Percentiles rank a stretch among this genome's conserved stretches.
Evolutionary conservation across 371 early-diverging fungal genomes (phyloP).

Genomic region (Apophysomyces ossiformis): DNA sequence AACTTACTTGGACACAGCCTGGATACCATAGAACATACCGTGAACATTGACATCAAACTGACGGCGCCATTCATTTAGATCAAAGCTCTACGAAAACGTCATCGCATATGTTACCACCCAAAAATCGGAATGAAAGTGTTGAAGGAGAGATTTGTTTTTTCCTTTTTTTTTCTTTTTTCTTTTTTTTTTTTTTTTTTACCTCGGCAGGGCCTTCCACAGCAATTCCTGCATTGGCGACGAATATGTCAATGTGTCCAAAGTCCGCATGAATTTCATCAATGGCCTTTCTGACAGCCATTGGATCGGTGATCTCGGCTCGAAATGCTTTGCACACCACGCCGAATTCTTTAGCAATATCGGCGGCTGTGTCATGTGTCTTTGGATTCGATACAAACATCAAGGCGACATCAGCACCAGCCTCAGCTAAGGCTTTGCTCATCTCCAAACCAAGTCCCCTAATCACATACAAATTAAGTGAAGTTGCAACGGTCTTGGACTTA

Average conservation of each 20-base stretch:
- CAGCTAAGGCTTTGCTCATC: slow-evolving; percentile 52
- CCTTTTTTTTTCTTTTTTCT: too few relatives aligned
- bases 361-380: slow-evolving; percentile 45
- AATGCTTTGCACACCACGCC: slow-evolving; percentile 49
- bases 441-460: slow-evolving; percentile 49
- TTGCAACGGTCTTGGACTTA: background rate
- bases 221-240: slow-evolving; percentile 57
- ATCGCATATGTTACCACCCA: background rate
- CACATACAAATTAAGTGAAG: background rate
- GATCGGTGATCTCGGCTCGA: slow-evolving; percentile 41
- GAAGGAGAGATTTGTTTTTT: background rate
- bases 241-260: slow-evolving; percentile 50
- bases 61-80: slow-evolving; percentile 42
- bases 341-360: slow-evolving; percentile 37
- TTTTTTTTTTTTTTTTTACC: too few relatives aligned
- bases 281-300: slow-evolving; percentile 30
- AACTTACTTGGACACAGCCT: slow-evolving; percentile 39
- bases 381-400: slow-evolving; percentile 54
- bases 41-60: slow-evolving; percentile 54
- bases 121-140: background rate
- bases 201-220: slow-evolving; percentile 40
- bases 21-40: slow-evolving; percentile 49
- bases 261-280: slow-evolving; percentile 48
- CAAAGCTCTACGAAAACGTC: slow-evolving; percentile 29
- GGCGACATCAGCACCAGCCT: slow-evolving; percentile 53